Evolutionary conservation across 306 rosid genomes (phyloP).

Genomic region (Corylus americana): DNA sequence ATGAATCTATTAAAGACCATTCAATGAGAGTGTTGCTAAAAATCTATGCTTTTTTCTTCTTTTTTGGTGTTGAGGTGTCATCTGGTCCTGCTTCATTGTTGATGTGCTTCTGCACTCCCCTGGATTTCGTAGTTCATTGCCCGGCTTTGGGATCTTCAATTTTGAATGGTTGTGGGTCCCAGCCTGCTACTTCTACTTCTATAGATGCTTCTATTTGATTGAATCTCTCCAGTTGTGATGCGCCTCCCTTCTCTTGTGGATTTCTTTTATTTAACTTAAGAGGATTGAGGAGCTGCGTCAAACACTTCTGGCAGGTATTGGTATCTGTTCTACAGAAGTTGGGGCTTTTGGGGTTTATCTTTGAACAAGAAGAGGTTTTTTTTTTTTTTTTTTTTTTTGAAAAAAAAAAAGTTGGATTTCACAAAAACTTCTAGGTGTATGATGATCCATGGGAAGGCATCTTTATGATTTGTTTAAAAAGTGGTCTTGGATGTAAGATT

Average conservation of each 20-base stretch:
- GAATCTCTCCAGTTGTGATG: constrained; percentile 61
- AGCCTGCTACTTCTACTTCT: constrained; percentile 55
- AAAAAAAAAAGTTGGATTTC: neutral
- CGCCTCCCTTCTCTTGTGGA: constrained; percentile 45
- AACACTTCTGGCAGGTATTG: constrained; percentile 67
- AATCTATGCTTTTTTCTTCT: constrained; percentile 47
- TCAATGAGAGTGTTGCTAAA: constrained; percentile 54
- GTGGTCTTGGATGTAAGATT: neutral
- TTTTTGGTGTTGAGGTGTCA: constrained; percentile 59
- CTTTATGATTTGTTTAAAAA: neutral
- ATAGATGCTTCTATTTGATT: constrained; percentile 60
- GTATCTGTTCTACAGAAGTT: constrained; percentile 61
- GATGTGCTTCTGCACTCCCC: constrained; percentile 63
- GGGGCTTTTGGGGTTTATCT: constrained; percentile 27
- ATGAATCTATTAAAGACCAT: constrained; percentile 42
- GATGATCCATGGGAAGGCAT: neutral
- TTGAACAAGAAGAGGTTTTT: neutral
- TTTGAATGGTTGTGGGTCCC: constrained; percentile 67
- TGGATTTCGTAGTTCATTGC: constrained; percentile 61
- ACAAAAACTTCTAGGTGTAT: neutral
- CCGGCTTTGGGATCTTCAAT: constrained; percentile 68
- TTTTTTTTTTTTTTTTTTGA: no score
- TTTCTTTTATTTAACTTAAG: constrained; percentile 39
- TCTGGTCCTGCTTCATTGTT: constrained; percentile 80
- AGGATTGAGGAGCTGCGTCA: constrained; percentile 53